Evolutionary conservation across 2,329 filamentous ascomycete genomes (phyloP), one percentile per base, ranked within the genome.

Genomic region (Pyrenochaeta sp.): DNA sequence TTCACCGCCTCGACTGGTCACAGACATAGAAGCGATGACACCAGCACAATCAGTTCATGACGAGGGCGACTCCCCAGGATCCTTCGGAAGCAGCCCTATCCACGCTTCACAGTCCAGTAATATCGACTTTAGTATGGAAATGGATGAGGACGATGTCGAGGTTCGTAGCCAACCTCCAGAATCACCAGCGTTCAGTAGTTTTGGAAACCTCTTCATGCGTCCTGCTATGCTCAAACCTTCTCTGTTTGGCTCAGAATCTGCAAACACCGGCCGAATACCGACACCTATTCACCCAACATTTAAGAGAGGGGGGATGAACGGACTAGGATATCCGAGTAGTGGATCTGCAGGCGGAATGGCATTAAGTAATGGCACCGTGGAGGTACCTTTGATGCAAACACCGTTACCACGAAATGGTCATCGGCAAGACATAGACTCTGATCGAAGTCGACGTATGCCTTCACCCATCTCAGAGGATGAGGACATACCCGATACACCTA

Each of bases 401-500:
- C 53, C 57, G 8, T 41, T 58, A 26, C 41, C 51, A 6, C 53
- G 61, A 39, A 64, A 62, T 28, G 48, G 53, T 29, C 23, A 46
- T 13, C 42, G 52, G n/a, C 58, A 55, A 41, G 48, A 57, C 6
- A 27, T 30, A n/a, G 46, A 58, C 15, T 36, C 55, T 27, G 58
- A 69, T 36, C 53, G 65, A 13, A 61, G 51, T 27, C 48, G 62
- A 15, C 65, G 67, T 30, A 72, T 72, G 67, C 71, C 71, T 3
- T 73, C 71, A 14, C 71, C 71, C 32, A 72, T 73, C 31, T 69
- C 67, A 6, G 71, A 73, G 42, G 67, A 71, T 46, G 69, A 72
- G 31, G 66, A 67, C 32, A 50, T 68, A 9, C 63, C 67, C 6
- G 67, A 69, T 31, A 69, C 67, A 4, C 67, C 68, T 6, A 72